A percentile compares a stretch with the other conserved stretches of the same genome.
Evolutionary conservation across 2,329 filamentous ascomycete species (phyloP).

Genomic region (Colletotrichum eremochloae): DNA sequence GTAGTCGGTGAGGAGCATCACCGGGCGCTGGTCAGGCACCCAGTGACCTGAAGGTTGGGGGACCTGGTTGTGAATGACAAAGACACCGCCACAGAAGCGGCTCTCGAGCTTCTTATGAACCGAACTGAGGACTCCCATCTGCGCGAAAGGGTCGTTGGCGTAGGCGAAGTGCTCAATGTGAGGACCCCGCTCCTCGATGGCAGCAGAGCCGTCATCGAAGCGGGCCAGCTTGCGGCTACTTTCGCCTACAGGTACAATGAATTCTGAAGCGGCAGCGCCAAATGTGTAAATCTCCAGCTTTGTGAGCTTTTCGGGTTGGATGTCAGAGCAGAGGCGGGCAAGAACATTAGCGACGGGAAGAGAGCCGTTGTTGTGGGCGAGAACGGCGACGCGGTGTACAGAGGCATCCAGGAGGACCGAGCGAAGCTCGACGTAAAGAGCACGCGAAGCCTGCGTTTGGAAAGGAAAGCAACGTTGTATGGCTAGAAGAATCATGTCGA

Average conservation of each 20-base stretch:
- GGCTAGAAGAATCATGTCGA: slow-evolving; percentile 61
- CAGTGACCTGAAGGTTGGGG: slow-evolving; percentile 30
- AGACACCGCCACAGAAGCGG: slow-evolving; percentile 57
- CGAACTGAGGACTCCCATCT: slow-evolving; percentile 54
- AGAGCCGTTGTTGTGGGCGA: slow-evolving; percentile 57
- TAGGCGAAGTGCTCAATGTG: slow-evolving; percentile 56
- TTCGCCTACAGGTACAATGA: slow-evolving; percentile 52
- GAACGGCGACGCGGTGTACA: slow-evolving; percentile 52
- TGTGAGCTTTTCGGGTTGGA: slow-evolving; percentile 52
- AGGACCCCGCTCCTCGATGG: slow-evolving; percentile 43
- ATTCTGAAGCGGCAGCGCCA: slow-evolving; percentile 55
- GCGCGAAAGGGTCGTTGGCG: slow-evolving; percentile 54
- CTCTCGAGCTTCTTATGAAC: slow-evolving; percentile 53
- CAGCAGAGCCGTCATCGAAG: slow-evolving; percentile 38
- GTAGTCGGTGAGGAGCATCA: slow-evolving; percentile 52
- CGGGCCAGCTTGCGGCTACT: slow-evolving; percentile 39
- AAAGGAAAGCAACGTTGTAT: slow-evolving; percentile 51
- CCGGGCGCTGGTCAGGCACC: slow-evolving; percentile 27
- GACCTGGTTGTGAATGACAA: slow-evolving; percentile 49
- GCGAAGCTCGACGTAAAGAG: slow-evolving; percentile 54
- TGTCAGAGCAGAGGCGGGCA: slow-evolving; percentile 54
- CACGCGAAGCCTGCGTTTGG: slow-evolving; percentile 48
- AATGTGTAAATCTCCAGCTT: slow-evolving; percentile 62
- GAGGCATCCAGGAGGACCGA: slow-evolving; percentile 51
- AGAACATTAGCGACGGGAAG: slow-evolving; percentile 53